phyloP scores from a whole-genome alignment of 306 rosid species.

The Argentina anserina region DNA sequence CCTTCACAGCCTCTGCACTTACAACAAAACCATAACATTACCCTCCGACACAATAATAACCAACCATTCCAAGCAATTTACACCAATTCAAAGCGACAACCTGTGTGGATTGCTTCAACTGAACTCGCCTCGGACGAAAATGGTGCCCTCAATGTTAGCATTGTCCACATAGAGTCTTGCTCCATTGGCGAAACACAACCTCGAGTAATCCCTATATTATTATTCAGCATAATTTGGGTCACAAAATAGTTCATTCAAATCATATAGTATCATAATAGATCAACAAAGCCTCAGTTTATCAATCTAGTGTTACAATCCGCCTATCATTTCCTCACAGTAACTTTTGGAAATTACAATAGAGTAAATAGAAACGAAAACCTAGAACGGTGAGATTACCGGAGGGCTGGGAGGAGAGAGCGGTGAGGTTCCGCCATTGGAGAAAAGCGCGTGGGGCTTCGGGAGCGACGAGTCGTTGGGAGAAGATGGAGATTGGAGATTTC shows the following conservation, averaged over 20 bases:
- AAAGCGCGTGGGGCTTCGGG: conserved; percentile 29
- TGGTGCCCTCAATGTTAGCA: conserved; percentile 37
- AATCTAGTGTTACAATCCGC: too few species aligned
- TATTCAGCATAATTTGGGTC: conserved; percentile 20
- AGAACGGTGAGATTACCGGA: conserved; percentile 34
- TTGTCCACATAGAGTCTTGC: conserved; percentile 27
- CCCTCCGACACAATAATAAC: conserved; percentile 17
- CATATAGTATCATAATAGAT: not conserved
- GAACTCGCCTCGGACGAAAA: conserved; percentile 42
- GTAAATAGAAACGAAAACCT: not conserved
- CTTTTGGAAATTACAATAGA: not conserved
- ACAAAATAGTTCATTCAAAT: conserved; percentile 1
- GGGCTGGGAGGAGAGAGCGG: conserved; percentile 19
- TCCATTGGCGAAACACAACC: conserved; percentile 20
- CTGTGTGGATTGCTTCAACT: conserved; percentile 41
- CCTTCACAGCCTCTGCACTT: conserved; percentile 71
- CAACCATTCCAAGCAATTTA: conserved; percentile 6
- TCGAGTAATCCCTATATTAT: conserved; percentile 37
- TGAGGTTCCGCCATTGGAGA: conserved; percentile 32
- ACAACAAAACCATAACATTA: conserved; percentile 17
- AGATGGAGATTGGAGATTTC: conserved; percentile 38
- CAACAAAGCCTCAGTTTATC: not conserved
- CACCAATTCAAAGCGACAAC: conserved; percentile 36
- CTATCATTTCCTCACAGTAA: not conserved
- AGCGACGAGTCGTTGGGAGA: conserved; percentile 35